Evolutionary conservation across 176 grass and related monocot genomes (phyloP).

Genomic region (Hsuehochloa calcarea): DNA sequence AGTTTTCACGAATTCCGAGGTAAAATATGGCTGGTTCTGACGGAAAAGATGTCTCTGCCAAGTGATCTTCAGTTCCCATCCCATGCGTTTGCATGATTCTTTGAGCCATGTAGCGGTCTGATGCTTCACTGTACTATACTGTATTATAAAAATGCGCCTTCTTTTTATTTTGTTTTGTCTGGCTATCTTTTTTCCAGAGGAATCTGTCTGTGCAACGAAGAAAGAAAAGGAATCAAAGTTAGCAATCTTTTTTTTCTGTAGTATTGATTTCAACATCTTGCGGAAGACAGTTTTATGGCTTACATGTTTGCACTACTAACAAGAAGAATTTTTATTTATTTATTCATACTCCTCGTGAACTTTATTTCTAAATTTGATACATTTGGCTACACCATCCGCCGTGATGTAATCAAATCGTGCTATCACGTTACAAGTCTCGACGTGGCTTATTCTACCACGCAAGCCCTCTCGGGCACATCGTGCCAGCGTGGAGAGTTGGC

Average conservation of each 20-base stretch:
- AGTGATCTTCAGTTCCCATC: not conserved
- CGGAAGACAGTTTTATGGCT: not conserved
- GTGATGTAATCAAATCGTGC: no score
- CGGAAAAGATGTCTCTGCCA: constrained; percentile 6
- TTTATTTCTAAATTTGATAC: no score
- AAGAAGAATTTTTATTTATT: no score
- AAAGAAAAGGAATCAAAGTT: not conserved
- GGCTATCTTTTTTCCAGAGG: not conserved
- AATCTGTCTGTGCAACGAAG: not conserved
- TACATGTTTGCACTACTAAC: not conserved
- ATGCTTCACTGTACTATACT: not conserved
- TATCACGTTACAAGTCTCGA: no score
- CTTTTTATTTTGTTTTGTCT: not conserved
- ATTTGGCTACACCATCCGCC: no score
- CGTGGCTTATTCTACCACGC: no score
- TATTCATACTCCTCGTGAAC: no score
- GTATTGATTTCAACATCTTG: not conserved
- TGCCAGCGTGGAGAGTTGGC: no score
- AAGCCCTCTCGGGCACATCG: no score
- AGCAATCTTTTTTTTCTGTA: not conserved
- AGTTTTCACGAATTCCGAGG: constrained; percentile 32
- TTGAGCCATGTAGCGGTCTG: constrained; percentile 10
- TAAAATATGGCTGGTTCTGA: constrained; percentile 24
- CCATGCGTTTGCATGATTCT: not conserved
- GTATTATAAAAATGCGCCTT: not conserved